Evolutionary conservation across 176 grass and related monocot genomes (phyloP).

Genomic region (Neostapfia colusana): DNA sequence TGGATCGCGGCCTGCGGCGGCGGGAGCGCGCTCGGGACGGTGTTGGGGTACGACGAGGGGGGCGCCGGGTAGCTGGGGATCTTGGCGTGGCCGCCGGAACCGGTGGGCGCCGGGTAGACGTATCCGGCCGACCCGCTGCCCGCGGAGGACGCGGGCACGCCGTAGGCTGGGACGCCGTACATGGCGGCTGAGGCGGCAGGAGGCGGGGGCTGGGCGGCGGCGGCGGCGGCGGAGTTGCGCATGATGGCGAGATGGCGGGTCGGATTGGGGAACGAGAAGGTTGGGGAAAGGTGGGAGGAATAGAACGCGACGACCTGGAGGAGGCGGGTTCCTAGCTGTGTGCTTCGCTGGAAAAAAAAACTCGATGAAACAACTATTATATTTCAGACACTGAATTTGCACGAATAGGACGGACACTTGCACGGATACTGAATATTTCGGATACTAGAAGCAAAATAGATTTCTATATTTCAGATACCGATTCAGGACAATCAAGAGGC

Average conservation of each 20-base stretch:
- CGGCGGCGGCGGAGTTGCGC: conserved; percentile 29
- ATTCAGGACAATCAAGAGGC: no score
- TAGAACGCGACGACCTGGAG: neutral
- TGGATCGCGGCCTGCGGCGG: conserved; percentile 3
- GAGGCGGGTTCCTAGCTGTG: neutral
- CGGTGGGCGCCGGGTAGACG: conserved; percentile 34
- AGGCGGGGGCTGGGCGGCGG: conserved; percentile 19
- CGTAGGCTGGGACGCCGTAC: conserved; percentile 29
- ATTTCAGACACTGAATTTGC: no score
- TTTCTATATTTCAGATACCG: no score
- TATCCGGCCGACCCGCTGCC: conserved; percentile 26
- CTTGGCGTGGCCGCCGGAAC: conserved; percentile 44
- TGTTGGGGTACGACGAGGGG: conserved; percentile 42
- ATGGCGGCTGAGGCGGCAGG: conserved; percentile 26
- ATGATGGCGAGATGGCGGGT: conserved; percentile 19
- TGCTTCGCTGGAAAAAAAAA: conserved; percentile 4
- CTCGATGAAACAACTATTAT: no score
- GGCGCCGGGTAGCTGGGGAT: conserved; percentile 41
- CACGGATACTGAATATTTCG: no score
- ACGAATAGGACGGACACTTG: no score
- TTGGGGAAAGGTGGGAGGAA: neutral
- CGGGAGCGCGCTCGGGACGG: neutral
- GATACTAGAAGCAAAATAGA: no score
- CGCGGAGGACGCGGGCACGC: neutral
- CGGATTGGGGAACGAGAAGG: neutral